Conservation (phyloP, 495 filamentous ascomycete genomes). For the Apodospora peruviana region DNA sequence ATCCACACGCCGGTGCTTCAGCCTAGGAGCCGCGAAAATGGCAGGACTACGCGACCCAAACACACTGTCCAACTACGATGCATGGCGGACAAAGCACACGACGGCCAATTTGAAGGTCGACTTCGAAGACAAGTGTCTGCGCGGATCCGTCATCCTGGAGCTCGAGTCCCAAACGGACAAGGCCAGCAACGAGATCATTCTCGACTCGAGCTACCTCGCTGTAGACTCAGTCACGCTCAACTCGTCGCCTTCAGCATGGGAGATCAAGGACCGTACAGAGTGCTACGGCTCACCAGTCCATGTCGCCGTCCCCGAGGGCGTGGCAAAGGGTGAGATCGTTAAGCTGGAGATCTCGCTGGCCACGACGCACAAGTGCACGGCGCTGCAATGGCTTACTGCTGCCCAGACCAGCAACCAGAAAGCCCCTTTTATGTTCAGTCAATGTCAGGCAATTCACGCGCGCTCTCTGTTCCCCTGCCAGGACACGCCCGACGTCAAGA, state of each 20-base stretch:
- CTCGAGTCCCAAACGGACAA: slow-evolving; percentile 66
- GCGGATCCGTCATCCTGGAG: slow-evolving; percentile 67
- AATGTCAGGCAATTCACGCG: slow-evolving; percentile 95
- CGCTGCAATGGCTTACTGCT: slow-evolving; percentile 87
- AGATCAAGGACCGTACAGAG: slow-evolving; percentile 58
- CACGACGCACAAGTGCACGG: slow-evolving; percentile 84
- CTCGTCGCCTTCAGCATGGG: slow-evolving; percentile 54
- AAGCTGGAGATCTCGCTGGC: slow-evolving; percentile 53
- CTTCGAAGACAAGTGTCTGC: slow-evolving; percentile 68
- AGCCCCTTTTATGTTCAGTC: slow-evolving; percentile 94
- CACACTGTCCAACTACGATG: slow-evolving; percentile 85
- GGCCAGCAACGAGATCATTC: slow-evolving; percentile 65
- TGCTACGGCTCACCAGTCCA: slow-evolving; percentile 77
- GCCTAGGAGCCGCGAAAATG: slow-evolving; percentile 38
- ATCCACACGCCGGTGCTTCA: slow-evolving; percentile 21
- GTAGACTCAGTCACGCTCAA: slow-evolving; percentile 63
- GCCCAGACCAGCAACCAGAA: slow-evolving; percentile 90
- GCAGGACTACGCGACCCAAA: slow-evolving; percentile 72
- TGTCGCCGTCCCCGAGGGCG: slow-evolving; percentile 59
- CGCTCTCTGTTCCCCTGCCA: slow-evolving; percentile 93
- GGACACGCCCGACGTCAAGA: slow-evolving; percentile 94
- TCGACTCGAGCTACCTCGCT: slow-evolving; percentile 80
- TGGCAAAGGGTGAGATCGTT: slow-evolving; percentile 55
- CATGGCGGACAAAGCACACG: slow-evolving; percentile 75
- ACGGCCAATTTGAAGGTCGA: slow-evolving; percentile 72